Conservation (phyloP, 2,329 filamentous ascomycete species). For the Metarhizium humberi region DNA sequence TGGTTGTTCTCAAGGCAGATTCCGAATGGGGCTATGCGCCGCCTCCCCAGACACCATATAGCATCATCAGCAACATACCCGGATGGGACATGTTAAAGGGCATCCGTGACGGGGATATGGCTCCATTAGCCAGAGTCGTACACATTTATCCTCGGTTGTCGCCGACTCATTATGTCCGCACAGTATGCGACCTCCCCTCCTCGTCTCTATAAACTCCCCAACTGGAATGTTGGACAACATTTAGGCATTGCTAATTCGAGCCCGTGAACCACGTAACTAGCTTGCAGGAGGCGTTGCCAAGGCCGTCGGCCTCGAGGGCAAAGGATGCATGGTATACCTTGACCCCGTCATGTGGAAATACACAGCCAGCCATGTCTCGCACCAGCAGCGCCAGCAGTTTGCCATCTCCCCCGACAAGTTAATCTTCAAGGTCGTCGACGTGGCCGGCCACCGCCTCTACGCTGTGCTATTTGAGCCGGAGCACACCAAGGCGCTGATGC, state of each 20-base stretch:
- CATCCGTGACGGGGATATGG: constrained; percentile 31
- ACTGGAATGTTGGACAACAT: background rate
- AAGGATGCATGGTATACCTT: constrained; percentile 20
- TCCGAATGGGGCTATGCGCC: constrained; percentile 34
- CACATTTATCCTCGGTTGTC: constrained; percentile 38
- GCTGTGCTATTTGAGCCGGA: constrained; percentile 29
- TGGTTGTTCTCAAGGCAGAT: constrained; percentile 28
- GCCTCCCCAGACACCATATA: constrained; percentile 36
- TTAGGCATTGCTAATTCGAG: background rate
- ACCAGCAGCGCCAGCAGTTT: constrained; percentile 24
- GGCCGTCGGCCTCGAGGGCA: constrained; percentile 17
- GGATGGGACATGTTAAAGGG: constrained; percentile 30
- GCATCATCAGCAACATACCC: constrained; percentile 35
- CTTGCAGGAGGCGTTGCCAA: constrained; percentile 27
- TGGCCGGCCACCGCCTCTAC: constrained; percentile 34
- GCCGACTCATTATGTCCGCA: constrained; percentile 26
- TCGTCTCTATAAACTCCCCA: background rate
- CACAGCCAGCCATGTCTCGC: constrained; percentile 21
- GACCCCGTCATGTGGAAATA: constrained; percentile 22
- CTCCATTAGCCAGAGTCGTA: constrained; percentile 23
- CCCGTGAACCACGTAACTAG: constrained; percentile 25
- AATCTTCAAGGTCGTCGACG: constrained; percentile 29
- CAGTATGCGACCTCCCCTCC: constrained; percentile 17
- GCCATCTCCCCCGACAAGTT: constrained; percentile 25
- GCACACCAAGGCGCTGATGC: constrained; percentile 26